phyloP scores from a whole-genome alignment of 2,329 filamentous ascomycete genomes.

The Coniochaeta sp. region DNA sequence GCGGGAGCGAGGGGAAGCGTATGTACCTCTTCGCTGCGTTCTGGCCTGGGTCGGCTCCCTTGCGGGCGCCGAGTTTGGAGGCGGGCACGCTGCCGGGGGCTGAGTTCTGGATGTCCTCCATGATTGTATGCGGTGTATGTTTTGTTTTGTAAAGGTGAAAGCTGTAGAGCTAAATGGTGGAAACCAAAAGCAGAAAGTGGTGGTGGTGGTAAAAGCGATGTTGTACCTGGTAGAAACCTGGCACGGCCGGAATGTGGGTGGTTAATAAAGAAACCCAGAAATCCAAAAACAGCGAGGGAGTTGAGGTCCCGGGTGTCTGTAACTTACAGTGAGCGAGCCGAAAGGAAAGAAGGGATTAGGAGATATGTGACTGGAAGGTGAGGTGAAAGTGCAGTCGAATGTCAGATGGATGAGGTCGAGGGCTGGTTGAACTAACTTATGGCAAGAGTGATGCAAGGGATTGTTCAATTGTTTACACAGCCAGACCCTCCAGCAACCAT shows the following conservation, averaged over 20 bases:
- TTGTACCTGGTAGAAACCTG: background rate
- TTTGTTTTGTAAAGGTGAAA: background rate
- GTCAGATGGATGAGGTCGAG: no score
- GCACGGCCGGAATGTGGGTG: background rate
- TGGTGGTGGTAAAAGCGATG: no score
- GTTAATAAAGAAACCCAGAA: background rate
- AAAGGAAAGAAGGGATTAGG: background rate
- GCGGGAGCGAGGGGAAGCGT: background rate
- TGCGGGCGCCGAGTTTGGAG: constrained; percentile 56
- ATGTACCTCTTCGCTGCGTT: constrained; percentile 73
- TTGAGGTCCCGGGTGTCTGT: background rate
- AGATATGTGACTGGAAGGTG: no score
- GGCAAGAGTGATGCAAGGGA: background rate
- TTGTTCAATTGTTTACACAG: background rate
- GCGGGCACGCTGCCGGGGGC: constrained; percentile 55
- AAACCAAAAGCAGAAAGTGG: background rate
- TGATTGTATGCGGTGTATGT: constrained; percentile 38
- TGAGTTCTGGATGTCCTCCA: constrained; percentile 62
- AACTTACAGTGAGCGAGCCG: background rate
- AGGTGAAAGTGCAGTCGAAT: no score
- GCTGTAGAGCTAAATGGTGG: background rate
- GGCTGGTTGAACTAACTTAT: no score
- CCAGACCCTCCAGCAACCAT: background rate
- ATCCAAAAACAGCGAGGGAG: background rate
- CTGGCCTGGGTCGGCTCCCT: constrained; percentile 54